Evolutionary conservation across 1,284 basidiomycete species (phyloP).

Genomic region (Rhodotorula mucilaginosa): DNA sequence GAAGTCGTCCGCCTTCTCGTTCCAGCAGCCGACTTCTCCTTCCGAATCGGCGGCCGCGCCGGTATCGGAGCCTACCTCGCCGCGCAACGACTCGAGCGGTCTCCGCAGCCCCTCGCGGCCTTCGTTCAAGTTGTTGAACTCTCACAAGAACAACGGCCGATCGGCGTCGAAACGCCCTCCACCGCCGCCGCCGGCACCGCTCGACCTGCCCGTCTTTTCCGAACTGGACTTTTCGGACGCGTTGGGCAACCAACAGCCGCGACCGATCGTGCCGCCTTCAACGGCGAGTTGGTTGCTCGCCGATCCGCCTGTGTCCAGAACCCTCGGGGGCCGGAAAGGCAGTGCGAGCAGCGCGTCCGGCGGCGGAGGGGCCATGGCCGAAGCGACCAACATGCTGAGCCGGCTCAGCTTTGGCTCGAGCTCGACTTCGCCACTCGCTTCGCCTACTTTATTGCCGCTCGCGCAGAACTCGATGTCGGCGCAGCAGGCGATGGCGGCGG

Average conservation of each 20-base stretch:
- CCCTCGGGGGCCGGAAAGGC: no score
- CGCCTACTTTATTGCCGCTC: slow-evolving; percentile 2
- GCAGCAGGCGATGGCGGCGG: background rate
- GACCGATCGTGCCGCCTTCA: slow-evolving; percentile 3
- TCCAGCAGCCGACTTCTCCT: background rate
- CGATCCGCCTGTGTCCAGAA: background rate
- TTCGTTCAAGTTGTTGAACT: background rate
- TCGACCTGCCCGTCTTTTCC: slow-evolving; percentile 33
- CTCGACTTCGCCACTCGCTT: background rate
- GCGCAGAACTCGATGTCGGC: background rate
- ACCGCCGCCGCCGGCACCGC: slow-evolving; percentile 34
- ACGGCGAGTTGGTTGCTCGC: background rate
- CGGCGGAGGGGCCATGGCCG: background rate
- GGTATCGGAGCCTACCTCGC: background rate
- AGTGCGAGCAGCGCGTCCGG: background rate
- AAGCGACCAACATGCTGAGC: background rate
- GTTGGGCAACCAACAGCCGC: background rate
- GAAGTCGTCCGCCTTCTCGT: background rate
- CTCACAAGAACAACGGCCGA: background rate
- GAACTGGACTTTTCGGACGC: slow-evolving; percentile 33
- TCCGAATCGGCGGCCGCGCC: background rate
- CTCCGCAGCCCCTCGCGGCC: slow-evolving; percentile 1
- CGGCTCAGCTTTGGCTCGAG: slow-evolving; percentile 7
- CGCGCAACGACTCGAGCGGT: slow-evolving; percentile 3
- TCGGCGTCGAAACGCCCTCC: slow-evolving; percentile 11